These are phyloP conservation scores for Lepidium didymum DNA, from an alignment of 345 rosid species.

Conservation along the genomic window DNA sequence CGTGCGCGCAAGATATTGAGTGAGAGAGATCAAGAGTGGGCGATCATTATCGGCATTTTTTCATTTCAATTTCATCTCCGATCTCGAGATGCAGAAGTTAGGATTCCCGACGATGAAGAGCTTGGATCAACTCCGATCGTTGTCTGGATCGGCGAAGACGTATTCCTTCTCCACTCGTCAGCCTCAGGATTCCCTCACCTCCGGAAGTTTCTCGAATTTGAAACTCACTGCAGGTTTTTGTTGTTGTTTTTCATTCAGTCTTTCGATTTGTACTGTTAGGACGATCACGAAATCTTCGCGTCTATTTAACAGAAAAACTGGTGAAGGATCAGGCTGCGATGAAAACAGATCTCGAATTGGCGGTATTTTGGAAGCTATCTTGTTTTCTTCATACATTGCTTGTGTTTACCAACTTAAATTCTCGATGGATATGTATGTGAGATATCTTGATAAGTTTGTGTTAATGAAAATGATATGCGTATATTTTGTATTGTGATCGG, in stretches of 20 bases:
- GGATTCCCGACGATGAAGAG: constrained; percentile 64
- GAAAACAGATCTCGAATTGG: constrained; percentile 78
- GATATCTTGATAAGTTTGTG: constrained; percentile 12
- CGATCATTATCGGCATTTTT: background rate
- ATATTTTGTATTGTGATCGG: background rate
- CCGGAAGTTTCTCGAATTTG: constrained; percentile 67
- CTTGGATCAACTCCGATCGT: constrained; percentile 54
- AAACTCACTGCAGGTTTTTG: constrained; percentile 79
- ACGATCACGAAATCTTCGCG: constrained; percentile 18
- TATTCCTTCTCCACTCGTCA: constrained; percentile 49
- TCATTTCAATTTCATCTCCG: background rate
- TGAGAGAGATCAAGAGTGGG: background rate
- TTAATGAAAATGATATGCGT: background rate
- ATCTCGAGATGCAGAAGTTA: constrained; percentile 58
- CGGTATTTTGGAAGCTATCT: constrained; percentile 39
- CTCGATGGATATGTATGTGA: constrained; percentile 6
- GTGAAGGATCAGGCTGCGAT: constrained; percentile 88
- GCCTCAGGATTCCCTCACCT: constrained; percentile 42
- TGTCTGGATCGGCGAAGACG: constrained; percentile 45
- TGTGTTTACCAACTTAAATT: background rate
- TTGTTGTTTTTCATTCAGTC: background rate
- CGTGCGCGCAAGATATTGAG: background rate
- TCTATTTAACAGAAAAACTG: constrained; percentile 57
- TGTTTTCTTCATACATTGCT: constrained; percentile 3
- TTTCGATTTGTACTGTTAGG: background rate